These are phyloP conservation scores for Starmera dryadoides DNA, from an alignment of 805 yeast species.

Conservation along the genomic window DNA sequence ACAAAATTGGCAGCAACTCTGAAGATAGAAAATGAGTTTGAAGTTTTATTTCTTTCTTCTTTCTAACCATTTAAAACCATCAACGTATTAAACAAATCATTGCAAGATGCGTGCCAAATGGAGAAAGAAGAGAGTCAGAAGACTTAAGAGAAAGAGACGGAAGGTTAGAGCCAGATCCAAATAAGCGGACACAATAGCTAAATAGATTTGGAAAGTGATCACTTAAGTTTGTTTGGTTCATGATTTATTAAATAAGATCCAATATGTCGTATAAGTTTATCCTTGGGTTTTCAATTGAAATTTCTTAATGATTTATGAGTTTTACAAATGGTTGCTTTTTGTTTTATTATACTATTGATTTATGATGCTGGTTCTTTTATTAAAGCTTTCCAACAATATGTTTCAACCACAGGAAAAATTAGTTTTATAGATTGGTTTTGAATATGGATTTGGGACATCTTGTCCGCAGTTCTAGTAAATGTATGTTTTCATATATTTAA, in stretches of 20 bases:
- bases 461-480: not conserved
- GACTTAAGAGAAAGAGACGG: constrained; percentile 99
- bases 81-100: constrained; percentile 15
- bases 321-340: too few relatives aligned
- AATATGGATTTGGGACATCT: not conserved
- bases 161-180: constrained; percentile 99
- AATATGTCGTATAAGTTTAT: too few relatives aligned
- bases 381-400: not conserved
- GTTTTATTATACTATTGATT: too few relatives aligned
- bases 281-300: too few relatives aligned
- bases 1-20: constrained; percentile 3
- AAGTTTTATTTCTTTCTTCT: constrained; percentile 6
- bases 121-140: constrained; percentile 99
- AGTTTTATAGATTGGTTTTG: not conserved
- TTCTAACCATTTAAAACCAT: constrained; percentile 6
- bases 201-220: not conserved
- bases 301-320: too few relatives aligned
- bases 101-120: constrained; percentile 86
- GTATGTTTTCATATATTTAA: not conserved
- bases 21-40: constrained; percentile 13
- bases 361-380: not conserved
- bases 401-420: not conserved
- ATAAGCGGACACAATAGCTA: constrained; percentile 48
- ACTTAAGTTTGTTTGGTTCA: too few relatives aligned
- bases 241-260: too few relatives aligned